Conservation (phyloP, 164 flowering plant genomes). For the Sedum album region DNA sequence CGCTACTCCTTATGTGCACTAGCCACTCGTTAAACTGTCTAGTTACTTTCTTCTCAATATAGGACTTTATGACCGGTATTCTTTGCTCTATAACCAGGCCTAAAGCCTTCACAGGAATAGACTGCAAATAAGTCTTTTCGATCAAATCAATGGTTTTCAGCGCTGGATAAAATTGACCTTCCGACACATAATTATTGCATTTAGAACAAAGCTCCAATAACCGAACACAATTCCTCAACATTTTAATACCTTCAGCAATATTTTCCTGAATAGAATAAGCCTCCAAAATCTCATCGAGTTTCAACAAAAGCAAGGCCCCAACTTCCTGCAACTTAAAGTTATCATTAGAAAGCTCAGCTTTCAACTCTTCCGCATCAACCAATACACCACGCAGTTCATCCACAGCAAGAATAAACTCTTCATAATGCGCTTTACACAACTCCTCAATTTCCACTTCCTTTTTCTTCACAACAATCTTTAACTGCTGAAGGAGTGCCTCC, state of each 20-base stretch:
- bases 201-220: constrained; percentile 63
- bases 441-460: constrained; percentile 95
- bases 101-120: constrained; percentile 47
- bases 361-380: constrained; percentile 89
- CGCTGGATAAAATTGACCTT: constrained; percentile 74
- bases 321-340: constrained; percentile 72
- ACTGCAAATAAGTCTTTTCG: constrained; percentile 46
- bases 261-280: constrained; percentile 64
- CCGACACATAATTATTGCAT: constrained; percentile 61
- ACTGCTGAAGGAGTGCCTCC: constrained; percentile 66
- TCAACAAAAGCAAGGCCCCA: constrained; percentile 52
- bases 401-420: constrained; percentile 82
- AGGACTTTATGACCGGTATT: constrained; percentile 55
- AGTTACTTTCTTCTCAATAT: constrained; percentile 65
- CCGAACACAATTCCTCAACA: constrained; percentile 52
- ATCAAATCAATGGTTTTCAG: constrained; percentile 67
- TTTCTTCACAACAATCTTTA: constrained; percentile 60
- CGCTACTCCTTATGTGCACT: constrained; percentile 63
- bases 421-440: constrained; percentile 83
- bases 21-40: constrained; percentile 84
- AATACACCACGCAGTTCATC: constrained; percentile 95
- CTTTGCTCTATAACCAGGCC: constrained; percentile 43
- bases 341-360: constrained; percentile 59
- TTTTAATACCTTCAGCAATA: constrained; percentile 63
- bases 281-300: constrained; percentile 76